Base-by-base conservation (phyloP, 73 alveolate species). In the Paramecium bursaria region DNA sequence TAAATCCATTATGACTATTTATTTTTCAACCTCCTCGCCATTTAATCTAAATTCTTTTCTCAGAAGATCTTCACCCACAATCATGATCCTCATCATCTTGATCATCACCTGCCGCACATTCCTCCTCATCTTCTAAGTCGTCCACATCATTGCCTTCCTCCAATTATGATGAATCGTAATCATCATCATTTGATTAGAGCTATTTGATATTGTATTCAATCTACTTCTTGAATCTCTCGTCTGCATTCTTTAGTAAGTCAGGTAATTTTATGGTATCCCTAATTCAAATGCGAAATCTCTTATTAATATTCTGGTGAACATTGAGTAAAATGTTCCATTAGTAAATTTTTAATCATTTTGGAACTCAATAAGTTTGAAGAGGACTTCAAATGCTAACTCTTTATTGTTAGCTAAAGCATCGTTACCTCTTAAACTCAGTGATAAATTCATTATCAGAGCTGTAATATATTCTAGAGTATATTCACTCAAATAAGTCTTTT, bases 371-470 rank as follows among this genome's bases (percentile, higher is more conserved):
- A 97, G 73, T 10, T 95, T 95, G 73, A 87, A 92, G 10, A 97
- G 90, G 1, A 97, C 96, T 74, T 90, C 82, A 33, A 97, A 76
- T 13, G 94, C 87, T 44, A 88, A 87, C 30, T 91, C 93, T 13
- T 95, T 91, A 19, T 92, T 88, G 1, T 90, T 90, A 73, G 92
- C 97, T 49, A 93, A 93, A 85, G 91, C 96, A 67, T 94, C 96
- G 73, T 96, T 95, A 5, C 99, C 99, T 30, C 96, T 96, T 35
- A 96, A 91, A 87, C 99, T 90, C 46, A 97, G 61, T 30, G 98
- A 91, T 29, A 97, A 88, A 88, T 97, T 97, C 99, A 97, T 97
- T 14, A 97, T 92, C 67, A 97, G 87, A 39, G 99, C 99, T 23
- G 98, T 91, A 1, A 98, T 98, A 86, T 97, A 97, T 86, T 97